A percentile compares a stretch with the other conserved stretches of the same genome.
These are phyloP conservation scores for Colletotrichum theobromicola DNA, from an alignment of 2,329 filamentous ascomycete species.

Conservation along the genomic window DNA sequence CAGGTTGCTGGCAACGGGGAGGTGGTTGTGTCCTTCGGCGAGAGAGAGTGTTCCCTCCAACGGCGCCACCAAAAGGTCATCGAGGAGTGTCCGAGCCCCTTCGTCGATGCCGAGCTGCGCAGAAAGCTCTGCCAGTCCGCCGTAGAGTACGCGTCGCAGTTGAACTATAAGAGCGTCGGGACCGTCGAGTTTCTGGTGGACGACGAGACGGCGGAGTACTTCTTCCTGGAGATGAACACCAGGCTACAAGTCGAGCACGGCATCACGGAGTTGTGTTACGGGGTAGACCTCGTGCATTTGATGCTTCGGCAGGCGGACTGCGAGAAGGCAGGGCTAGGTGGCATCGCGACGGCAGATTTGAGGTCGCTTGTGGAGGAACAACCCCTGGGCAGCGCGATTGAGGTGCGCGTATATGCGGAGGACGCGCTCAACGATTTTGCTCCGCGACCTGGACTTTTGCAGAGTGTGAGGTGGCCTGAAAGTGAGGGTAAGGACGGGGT, in stretches of 20 bases:
- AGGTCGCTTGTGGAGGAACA: not conserved
- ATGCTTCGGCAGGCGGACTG: constrained; percentile 31
- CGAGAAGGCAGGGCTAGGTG: not conserved
- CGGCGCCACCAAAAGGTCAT: constrained; percentile 49
- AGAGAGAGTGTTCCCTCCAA: constrained; percentile 52
- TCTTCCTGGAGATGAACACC: constrained; percentile 50
- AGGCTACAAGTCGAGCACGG: constrained; percentile 80
- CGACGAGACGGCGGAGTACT: constrained; percentile 34
- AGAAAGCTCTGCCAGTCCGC: constrained; percentile 37
- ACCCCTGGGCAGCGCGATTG: constrained; percentile 38
- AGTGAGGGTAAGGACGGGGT: constrained; percentile 37
- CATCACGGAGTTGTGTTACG: constrained; percentile 28
- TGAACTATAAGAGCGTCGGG: constrained; percentile 41
- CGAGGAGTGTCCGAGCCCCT: constrained; percentile 41
- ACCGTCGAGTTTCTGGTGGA: constrained; percentile 47
- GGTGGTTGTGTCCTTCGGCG: constrained; percentile 37
- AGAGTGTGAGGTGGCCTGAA: constrained; percentile 60
- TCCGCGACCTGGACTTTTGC: constrained; percentile 63
- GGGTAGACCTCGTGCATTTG: constrained; percentile 4
- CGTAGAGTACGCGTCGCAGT: constrained; percentile 28
- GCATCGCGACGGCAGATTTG: not conserved
- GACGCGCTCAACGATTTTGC: constrained; percentile 63
- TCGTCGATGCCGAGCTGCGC: constrained; percentile 32
- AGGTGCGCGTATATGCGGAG: constrained; percentile 47
- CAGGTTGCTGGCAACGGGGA: constrained; percentile 50